Base-by-base conservation (phyloP, 2,329 filamentous ascomycete species). In the Fusarium hostae region DNA sequence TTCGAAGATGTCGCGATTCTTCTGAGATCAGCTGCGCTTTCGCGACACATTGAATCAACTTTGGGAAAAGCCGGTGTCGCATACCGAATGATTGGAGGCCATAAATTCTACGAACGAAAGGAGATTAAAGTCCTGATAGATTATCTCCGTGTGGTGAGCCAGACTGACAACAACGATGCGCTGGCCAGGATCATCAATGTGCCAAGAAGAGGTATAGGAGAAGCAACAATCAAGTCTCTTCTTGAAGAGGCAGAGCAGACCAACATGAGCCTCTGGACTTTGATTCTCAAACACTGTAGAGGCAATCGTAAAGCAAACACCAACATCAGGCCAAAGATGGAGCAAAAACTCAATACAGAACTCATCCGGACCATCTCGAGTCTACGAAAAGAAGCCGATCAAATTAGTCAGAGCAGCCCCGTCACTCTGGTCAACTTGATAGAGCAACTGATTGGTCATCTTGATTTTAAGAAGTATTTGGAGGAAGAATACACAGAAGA, bases 81-180 rank as follows among this genome's bases (percentile, higher is more conserved):
- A 1, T 99, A 98, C 81, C 90, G 90, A 54, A 98, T 98, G 95
- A 91, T 98, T 56, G 95, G 89, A 40, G 95, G 96, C 4, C 89
- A 90, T 69, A 92, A 93, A 64, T 99, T 99, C 79, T 98, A 97
- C 77, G 96, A 99, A 74, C 90, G 96, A 56, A 88, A 90, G 6
- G 95, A 99, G 79, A 92, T 98, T 78, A 97, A 96, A 79, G 86
- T 94, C 10, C 79, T 98, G 1, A 82, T 98, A 7, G 94, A 98
- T 78, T 98, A 99, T 78, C 85, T 98, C 18, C 89, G 94, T 35
- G 91, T 97, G 6, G 90, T 98, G 35, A 89, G 93, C 76, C 92
- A 97, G 69, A 93, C 94, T 3, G 88, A 93, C 48, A 95, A 97
- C 78, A 97, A 95, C 74, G 95, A 98, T 78, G 94, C 94, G 0